Base-by-base conservation (phyloP, 2,329 filamentous ascomycete genomes). In the Esteya vermicola region DNA sequence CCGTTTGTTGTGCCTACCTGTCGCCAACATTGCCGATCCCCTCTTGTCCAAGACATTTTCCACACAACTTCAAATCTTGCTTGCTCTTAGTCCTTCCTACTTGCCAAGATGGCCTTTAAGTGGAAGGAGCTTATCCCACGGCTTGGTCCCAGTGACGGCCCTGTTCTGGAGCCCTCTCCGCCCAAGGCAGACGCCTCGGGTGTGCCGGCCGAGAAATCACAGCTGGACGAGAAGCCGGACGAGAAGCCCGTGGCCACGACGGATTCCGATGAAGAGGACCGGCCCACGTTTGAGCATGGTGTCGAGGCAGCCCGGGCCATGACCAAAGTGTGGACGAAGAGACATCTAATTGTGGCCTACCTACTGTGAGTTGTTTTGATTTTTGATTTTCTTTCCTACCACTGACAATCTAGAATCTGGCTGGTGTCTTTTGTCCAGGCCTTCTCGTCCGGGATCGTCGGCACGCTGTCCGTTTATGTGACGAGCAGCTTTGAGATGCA, bases 231-330 rank as follows among this genome's bases (percentile, higher is more conserved):
- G 25, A 31, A 38, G 36, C 9, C 26, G 18, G 18, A 30, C 10
- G 13, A 13, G 13, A n/a, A 28, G 26, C 27, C 16, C 6, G 9
- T 5, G 56, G 64, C 39, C 51, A 50, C 33, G 56, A 63, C 21
- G 44, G 50, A 27, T 53, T 61, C 41, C 21, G 51, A 53, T 30
- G 43, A 4, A 4, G 16, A 35, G 5, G 22, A 6, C 9, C 10
- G 21, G 18, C 6, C 31, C 4, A 19, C 54, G 41, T 53, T 53
- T n/a, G 64, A 68, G 48, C 53, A 53, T 13, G 65, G 65, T 53
- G 63, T 69, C 9, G 58, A 60, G 43, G 60, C 60, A 31, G 58
- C 68, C 10, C 60, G 67, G 47, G 65, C 64, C 18, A 57, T 60
- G 18, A 61, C 64, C 22, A 60, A 57, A 38, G 58, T 60, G 23